Base-by-base conservation (phyloP, 1,284 basidiomycete genomes). In the Mycosarcoma maydis region DNA sequence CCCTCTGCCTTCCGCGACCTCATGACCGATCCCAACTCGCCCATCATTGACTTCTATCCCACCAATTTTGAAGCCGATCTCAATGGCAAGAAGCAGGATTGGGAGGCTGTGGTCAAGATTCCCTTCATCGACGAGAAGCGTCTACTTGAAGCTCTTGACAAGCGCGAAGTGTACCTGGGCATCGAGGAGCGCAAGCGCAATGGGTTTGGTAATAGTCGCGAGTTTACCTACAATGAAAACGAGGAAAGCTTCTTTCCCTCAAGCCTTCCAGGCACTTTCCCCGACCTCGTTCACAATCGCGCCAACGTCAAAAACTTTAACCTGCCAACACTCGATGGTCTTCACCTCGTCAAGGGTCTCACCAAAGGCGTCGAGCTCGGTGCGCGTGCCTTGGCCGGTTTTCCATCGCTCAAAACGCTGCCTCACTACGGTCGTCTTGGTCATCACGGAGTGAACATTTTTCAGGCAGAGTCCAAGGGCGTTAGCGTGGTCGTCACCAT, bases 21-120 rank as follows among this genome's bases (percentile, higher is more conserved):
- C 37, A 97, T 98, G 94, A 88, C 86, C 62, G 89, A 91, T 73
- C 84, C 88, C 4, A 88, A 87, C 58, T 98, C 95, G 5, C 88
- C 92, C 0, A 97, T 99, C 76, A 83, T 92, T 49, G 92, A 96
- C 80, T 98, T 98, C 84, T 99, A 98, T 82, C 96, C 96, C 0
- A 72, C 85, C 14, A 88, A 92, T 49, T 98, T 98, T 73, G 93
- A 92, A 71, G 88, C 88, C 69, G 96, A 99, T 84, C 84, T 97
- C 78, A 98, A 98, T 77, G 96, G 96, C 44, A 98, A 99, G 86
- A 98, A 95, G 82, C 89, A 90, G 76, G 94, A 97, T 30, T 98
- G 96, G 96, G 96, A 99, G 82, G 95, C 95, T 0, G 88, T 98
- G 58, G 93, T 98, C 59, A 98, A 98, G 84, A 98, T 99, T 73